phyloP scores from a whole-genome alignment of 108 stramenopile species.

The Schizochytrium sp. region DNA sequence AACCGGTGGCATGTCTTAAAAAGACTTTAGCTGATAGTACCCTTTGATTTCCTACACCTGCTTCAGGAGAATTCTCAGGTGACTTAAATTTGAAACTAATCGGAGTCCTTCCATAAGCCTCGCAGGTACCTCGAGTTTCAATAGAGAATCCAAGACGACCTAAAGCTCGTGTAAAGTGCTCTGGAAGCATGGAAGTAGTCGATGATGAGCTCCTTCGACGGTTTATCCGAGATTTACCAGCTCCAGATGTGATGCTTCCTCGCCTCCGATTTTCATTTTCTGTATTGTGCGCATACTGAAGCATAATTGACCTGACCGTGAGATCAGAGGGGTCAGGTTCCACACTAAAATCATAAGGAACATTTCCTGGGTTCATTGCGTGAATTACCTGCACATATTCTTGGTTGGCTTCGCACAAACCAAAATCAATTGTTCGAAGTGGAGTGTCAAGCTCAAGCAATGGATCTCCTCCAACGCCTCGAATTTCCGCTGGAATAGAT shows the following conservation, averaged over 20 bases:
- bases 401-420: background rate
- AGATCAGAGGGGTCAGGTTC: slow-evolving; percentile 36
- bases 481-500: slow-evolving; percentile 9
- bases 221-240: background rate
- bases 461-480: slow-evolving; percentile 47
- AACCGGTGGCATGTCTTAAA: slow-evolving; percentile 11
- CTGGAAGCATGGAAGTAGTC: background rate
- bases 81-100: background rate
- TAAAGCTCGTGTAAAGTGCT: background rate
- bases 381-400: background rate
- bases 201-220: background rate
- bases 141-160: background rate
- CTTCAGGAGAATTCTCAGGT: background rate
- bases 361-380: slow-evolving; percentile 54
- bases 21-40: background rate
- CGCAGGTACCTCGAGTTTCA: background rate
- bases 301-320: background rate
- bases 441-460: slow-evolving; percentile 36
- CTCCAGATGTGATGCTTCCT: background rate
- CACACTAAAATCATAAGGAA: background rate
- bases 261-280: background rate
- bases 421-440: slow-evolving; percentile 34
- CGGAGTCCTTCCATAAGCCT: slow-evolving; percentile 11
- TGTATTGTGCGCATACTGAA: background rate
- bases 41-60: background rate